Evolutionary conservation across 805 yeast genomes (phyloP).

Genomic region (Starmerella gropengiesseri): DNA sequence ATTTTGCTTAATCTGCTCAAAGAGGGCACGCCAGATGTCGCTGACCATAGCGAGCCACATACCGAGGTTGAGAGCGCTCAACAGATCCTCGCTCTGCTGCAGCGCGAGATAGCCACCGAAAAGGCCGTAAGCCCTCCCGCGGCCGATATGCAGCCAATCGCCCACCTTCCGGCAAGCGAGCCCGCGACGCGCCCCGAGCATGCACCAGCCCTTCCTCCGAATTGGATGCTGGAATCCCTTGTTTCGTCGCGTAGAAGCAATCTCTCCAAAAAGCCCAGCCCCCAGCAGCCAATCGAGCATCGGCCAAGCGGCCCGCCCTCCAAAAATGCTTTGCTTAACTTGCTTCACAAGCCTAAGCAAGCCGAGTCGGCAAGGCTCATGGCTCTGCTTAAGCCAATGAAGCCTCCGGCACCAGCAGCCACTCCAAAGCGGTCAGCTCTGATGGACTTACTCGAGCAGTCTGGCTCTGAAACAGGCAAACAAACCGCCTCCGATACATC

Average conservation of each 20-base stretch:
- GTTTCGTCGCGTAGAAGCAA: constrained; percentile 18
- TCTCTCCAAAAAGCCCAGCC: background rate
- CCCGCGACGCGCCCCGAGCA: background rate
- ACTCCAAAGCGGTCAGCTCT: background rate
- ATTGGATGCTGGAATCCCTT: constrained; percentile 20
- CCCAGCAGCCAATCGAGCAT: background rate
- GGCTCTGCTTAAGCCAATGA: constrained; percentile 8
- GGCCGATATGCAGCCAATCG: background rate
- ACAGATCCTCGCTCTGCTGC: constrained; percentile 27
- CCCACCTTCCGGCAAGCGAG: background rate
- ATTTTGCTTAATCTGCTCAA: constrained; percentile 24
- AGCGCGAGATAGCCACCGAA: constrained; percentile 21
- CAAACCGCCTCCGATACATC: background rate
- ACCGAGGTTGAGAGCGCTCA: constrained; percentile 25
- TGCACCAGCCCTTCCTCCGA: constrained; percentile 20
- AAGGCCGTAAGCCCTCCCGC: constrained; percentile 6
- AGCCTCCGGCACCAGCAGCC: background rate
- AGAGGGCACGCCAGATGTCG: constrained; percentile 14
- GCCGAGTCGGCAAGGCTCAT: constrained; percentile 9
- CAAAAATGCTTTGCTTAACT: constrained; percentile 12
- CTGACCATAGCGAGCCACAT: constrained; percentile 5
- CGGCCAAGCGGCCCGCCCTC: constrained; percentile 7
- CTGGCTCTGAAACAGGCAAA: background rate
- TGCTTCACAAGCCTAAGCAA: constrained; percentile 9
- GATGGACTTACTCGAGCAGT: constrained; percentile 7